Evolutionary conservation across 352 stramenopile species (phyloP).

Genomic region (Pythium phragmiticola): DNA sequence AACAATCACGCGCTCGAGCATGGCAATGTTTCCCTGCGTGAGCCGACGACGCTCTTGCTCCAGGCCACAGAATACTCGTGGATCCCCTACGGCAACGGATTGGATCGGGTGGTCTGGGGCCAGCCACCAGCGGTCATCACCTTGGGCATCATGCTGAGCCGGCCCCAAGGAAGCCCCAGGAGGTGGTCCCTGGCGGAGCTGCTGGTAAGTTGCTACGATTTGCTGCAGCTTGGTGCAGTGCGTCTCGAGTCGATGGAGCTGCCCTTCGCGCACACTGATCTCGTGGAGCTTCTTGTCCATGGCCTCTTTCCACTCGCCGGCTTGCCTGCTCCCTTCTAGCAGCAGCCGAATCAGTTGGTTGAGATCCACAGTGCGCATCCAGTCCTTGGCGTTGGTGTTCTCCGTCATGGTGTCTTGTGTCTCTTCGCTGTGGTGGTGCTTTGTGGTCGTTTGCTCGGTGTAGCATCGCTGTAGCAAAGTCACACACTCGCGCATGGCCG

Average conservation of each 20-base stretch:
- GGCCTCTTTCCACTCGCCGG: conserved; percentile 41
- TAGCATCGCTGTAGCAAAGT: conserved; percentile 3
- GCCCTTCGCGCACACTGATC: conserved; percentile 40
- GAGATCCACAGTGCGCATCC: not conserved
- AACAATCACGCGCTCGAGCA: conserved; percentile 23
- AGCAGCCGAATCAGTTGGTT: conserved; percentile 17
- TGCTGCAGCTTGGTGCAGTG: conserved; percentile 48
- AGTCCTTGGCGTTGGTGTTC: not conserved
- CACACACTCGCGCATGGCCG: conserved; percentile 15
- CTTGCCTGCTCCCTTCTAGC: conserved; percentile 45
- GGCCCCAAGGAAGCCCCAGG: not conserved
- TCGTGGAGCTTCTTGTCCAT: conserved; percentile 48
- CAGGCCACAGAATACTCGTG: not conserved
- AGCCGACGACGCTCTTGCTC: conserved; percentile 19
- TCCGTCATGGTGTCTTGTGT: not conserved
- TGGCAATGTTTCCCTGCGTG: conserved; percentile 22
- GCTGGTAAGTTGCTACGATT: conserved; percentile 31
- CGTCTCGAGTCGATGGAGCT: conserved; percentile 40
- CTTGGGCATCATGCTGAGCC: not conserved
- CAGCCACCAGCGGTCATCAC: conserved; percentile 1
- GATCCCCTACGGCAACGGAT: not conserved
- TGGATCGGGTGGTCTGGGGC: not conserved
- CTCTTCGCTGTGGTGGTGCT: not conserved
- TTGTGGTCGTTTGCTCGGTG: not conserved
- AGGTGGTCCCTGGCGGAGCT: not conserved